Evolutionary conservation across 768 basidiomycete genomes (phyloP).

Genomic region (Amanita rubescens): DNA sequence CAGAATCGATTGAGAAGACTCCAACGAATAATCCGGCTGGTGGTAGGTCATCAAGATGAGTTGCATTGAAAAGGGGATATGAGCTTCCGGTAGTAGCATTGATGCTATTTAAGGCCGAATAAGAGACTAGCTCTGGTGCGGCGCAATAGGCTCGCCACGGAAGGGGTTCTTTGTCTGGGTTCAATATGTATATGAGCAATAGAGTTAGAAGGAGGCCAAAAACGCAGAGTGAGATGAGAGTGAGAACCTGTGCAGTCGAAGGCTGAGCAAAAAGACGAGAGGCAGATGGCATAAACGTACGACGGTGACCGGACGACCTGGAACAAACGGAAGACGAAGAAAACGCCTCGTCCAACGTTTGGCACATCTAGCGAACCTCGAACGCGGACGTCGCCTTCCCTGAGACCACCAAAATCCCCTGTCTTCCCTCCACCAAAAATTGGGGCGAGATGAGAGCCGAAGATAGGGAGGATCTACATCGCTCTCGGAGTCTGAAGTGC

Average conservation of each 20-base stretch:
- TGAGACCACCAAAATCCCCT: slow-evolving; percentile 54
- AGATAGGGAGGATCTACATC: slow-evolving; percentile 47
- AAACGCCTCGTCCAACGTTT: slow-evolving; percentile 50
- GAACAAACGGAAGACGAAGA: slow-evolving; percentile 69
- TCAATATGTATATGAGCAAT: slow-evolving; percentile 84
- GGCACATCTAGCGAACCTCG: slow-evolving; percentile 38
- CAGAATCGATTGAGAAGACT: slow-evolving; percentile 84
- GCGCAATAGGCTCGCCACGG: slow-evolving; percentile 95
- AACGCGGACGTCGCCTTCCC: slow-evolving; percentile 45
- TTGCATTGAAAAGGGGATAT: slow-evolving; percentile 57
- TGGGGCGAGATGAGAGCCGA: slow-evolving; percentile 18
- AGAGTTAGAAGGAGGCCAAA: slow-evolving; percentile 83
- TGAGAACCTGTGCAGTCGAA: slow-evolving; percentile 20
- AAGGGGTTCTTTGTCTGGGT: slow-evolving; percentile 91
- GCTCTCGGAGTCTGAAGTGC: slow-evolving; percentile 54
- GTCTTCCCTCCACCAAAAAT: slow-evolving; percentile 36
- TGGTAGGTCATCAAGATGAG: slow-evolving; percentile 61
- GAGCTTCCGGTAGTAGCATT: slow-evolving; percentile 24
- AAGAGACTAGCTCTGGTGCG: slow-evolving; percentile 38
- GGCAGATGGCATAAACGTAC: slow-evolving; percentile 35
- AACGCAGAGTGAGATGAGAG: slow-evolving; percentile 58
- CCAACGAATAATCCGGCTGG: slow-evolving; percentile 87
- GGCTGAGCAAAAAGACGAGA: slow-evolving; percentile 1
- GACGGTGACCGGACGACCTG: slow-evolving; percentile 74
- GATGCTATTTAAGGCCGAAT: slow-evolving; percentile 33